Evolutionary conservation across 495 filamentous ascomycete genomes (phyloP).

Genomic region (Penicillium verhagenii): DNA sequence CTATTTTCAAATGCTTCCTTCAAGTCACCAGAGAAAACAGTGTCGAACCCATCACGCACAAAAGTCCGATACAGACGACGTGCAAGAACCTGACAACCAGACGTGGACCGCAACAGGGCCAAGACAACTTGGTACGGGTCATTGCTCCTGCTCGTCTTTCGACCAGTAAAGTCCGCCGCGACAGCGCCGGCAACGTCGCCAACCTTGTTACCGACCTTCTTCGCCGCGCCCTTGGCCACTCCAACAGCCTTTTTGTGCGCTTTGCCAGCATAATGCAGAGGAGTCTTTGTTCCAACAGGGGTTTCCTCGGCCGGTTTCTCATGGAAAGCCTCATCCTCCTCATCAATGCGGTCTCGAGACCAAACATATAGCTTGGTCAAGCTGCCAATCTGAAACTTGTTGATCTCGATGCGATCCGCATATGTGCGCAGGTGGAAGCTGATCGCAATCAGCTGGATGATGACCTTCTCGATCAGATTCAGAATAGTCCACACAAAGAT

Average conservation of each 20-base stretch:
- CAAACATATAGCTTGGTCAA: slow-evolving; percentile 79
- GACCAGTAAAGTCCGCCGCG: slow-evolving; percentile 93
- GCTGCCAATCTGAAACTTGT: slow-evolving; percentile 83
- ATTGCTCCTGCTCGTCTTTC: slow-evolving; percentile 65
- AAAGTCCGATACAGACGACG: slow-evolving; percentile 92
- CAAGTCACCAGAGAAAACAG: slow-evolving; percentile 73
- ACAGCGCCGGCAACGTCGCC: slow-evolving; percentile 87
- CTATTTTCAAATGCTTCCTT: slow-evolving; percentile 75
- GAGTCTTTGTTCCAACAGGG: slow-evolving; percentile 65
- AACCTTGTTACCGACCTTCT: slow-evolving; percentile 78
- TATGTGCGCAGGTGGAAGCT: slow-evolving; percentile 92
- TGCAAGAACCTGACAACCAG: slow-evolving; percentile 81
- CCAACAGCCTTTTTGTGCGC: slow-evolving; percentile 66
- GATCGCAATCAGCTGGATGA: slow-evolving; percentile 92
- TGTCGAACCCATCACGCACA: slow-evolving; percentile 68
- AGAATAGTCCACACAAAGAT: slow-evolving; percentile 76
- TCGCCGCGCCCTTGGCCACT: slow-evolving; percentile 69
- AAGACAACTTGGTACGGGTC: slow-evolving; percentile 83
- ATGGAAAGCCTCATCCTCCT: slow-evolving; percentile 71
- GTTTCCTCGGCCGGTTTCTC: slow-evolving; percentile 37
- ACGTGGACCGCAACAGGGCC: slow-evolving; percentile 68
- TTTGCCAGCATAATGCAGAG: slow-evolving; percentile 62
- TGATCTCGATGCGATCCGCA: slow-evolving; percentile 85
- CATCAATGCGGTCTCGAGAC: slow-evolving; percentile 70
- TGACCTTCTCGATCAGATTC: slow-evolving; percentile 89